Percentiles rank a stretch among this genome's conserved stretches.
Evolutionary conservation across 495 filamentous ascomycete genomes (phyloP).

Genomic region (Jackrogersella minutella): DNA sequence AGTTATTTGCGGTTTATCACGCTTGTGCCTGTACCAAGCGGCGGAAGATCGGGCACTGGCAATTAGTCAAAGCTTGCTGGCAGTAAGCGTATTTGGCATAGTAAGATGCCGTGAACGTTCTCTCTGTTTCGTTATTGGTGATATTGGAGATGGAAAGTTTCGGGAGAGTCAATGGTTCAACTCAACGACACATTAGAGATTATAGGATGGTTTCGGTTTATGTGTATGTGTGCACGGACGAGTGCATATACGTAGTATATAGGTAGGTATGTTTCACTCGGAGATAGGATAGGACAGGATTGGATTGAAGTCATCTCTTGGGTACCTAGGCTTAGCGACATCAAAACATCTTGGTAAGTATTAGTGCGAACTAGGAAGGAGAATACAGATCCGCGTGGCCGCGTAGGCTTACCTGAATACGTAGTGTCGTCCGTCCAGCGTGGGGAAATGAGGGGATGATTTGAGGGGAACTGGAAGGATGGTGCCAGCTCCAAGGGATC

Average conservation of each 20-base stretch:
- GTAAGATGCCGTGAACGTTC: neutral
- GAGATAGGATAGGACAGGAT: neutral
- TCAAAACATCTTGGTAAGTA: too few relatives aligned
- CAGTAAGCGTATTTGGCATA: constrained; percentile 4
- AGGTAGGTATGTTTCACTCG: too few relatives aligned
- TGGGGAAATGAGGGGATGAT: constrained; percentile 24
- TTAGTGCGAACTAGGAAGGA: too few relatives aligned
- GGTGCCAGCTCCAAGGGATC: neutral
- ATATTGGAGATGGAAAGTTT: neutral
- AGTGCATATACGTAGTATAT: too few relatives aligned
- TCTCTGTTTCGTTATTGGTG: neutral
- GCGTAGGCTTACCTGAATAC: constrained; percentile 6
- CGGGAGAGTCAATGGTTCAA: neutral
- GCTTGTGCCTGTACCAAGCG: constrained; percentile 5
- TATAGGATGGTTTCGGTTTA: neutral
- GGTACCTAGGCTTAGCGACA: too few relatives aligned
- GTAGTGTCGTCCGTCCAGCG: neutral
- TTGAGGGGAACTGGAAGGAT: neutral
- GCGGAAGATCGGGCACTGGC: constrained; percentile 4
- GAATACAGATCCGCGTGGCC: constrained; percentile 3
- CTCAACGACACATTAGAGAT: neutral
- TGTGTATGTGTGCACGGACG: neutral
- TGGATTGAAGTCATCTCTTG: neutral
- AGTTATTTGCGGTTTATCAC: constrained; percentile 3
- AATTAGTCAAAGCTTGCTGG: constrained; percentile 17